Base-by-base conservation (phyloP, 2,329 filamentous ascomycete genomes). In the Cladosporium velox region DNA sequence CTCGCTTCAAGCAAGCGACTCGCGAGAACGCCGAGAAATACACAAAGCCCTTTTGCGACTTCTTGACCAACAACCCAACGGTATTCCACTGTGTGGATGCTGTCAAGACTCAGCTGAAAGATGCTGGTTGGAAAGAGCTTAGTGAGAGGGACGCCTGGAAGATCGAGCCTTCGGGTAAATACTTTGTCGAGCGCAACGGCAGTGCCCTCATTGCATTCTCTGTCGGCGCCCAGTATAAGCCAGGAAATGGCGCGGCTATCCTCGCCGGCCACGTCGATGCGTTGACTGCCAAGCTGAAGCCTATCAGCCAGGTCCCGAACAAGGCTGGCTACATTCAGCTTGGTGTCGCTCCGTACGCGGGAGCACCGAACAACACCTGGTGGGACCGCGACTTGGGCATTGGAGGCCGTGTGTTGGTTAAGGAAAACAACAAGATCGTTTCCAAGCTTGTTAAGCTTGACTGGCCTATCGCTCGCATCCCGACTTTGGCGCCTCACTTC, bases 351-450 rank as follows among this genome's bases (percentile, higher is more conserved):
- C 95, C 91, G 0, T 99, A 98, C 76, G 94, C 93, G 11, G 94
- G 95, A 60, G 93, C 84, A 1, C 81, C 98, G 68, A 95, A 93
- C 76, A 84, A 85, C 69, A 98, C 95, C 0, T 98, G 95, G 95
- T 98, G 93, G 94, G 95, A 98, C 78, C 88, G 95, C 44, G 95
- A 99, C 78, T 85, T 99, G 61, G 90, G 91, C 70, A 91, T 98
- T 72, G 95, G 93, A 70, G 95, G 95, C 47, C 86, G 93, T 54
- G 94, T 98, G 4, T 84, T 98, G 59, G 89, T 98, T 55, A 91
- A 89, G 69, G 89, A 97, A 72, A 80, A 87, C 2, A 90, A 90
- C 71, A 96, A 94, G 84, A 92, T 96, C 41, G 84, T 86, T 26
- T 88, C 87, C 34, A 91, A 89, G 81, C 84, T 98, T 55, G 93